These are phyloP conservation scores for Emergomyces orientalis DNA, from an alignment of 2,329 filamentous ascomycete species.

Conservation along the genomic window DNA sequence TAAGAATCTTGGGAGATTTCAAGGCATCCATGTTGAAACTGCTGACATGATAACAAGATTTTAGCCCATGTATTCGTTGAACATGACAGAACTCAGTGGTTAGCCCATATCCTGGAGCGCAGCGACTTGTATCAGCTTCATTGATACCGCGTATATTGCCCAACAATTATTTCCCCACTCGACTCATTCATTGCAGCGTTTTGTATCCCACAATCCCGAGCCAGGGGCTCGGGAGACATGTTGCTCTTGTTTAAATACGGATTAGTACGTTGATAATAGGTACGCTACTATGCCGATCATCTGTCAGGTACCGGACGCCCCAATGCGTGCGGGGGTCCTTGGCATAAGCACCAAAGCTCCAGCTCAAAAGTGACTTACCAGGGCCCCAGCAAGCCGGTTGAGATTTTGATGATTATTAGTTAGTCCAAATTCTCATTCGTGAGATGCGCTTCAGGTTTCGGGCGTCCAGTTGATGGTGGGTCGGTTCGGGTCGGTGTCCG, in stretches of 20 bases:
- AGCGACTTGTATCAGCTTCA: too few species aligned
- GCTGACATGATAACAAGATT: too few species aligned
- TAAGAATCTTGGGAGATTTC: too few species aligned
- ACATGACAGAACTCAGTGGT: too few species aligned
- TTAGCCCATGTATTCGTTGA: too few species aligned
- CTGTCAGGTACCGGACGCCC: background rate
- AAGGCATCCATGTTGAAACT: too few species aligned
- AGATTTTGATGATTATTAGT: background rate
- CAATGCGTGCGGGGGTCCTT: too few species aligned
- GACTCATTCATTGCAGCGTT: background rate
- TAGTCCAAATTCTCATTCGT: background rate
- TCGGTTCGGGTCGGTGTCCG: background rate
- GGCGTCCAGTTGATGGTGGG: background rate
- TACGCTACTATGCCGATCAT: background rate
- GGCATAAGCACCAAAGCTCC: background rate
- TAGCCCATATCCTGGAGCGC: too few species aligned
- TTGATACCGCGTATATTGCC: background rate
- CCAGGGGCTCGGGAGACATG: too few species aligned
- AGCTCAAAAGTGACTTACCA: background rate
- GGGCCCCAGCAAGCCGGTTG: background rate
- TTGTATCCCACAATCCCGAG: background rate
- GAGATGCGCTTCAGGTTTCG: background rate
- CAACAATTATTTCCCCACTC: background rate
- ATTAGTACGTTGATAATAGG: too few species aligned
- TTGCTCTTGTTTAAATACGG: too few species aligned